These are phyloP conservation scores for Bipolaris victoriae DNA, from an alignment of 2,329 filamentous ascomycete species.

Conservation along the genomic window DNA sequence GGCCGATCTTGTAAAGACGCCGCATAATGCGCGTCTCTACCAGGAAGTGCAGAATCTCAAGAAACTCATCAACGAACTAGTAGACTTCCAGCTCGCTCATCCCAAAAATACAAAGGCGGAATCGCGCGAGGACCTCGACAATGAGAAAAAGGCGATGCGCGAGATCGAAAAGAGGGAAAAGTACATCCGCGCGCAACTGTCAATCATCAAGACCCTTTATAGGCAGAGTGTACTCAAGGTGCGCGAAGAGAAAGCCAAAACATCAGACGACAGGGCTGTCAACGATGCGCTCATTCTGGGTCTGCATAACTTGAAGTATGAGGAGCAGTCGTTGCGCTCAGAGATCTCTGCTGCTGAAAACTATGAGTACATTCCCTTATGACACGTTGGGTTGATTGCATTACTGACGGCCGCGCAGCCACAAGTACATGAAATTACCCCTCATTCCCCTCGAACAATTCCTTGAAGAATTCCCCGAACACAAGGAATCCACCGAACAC, in stretches of 20 bases:
- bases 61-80: conserved; percentile 39
- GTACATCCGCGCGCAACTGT: conserved; percentile 71
- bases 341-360: conserved; percentile 91
- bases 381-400: not conserved
- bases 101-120: conserved; percentile 26
- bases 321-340: conserved; percentile 86
- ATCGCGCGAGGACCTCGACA: conserved; percentile 32
- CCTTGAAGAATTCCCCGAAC: conserved; percentile 74
- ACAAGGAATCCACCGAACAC: conserved; percentile 74
- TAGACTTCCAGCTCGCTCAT: conserved; percentile 40
- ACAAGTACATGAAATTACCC: conserved; percentile 86
- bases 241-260: conserved; percentile 83
- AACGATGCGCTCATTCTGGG: conserved; percentile 91
- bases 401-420: conserved; percentile 58
- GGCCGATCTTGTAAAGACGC: conserved; percentile 34
- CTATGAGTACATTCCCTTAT: conserved; percentile 72
- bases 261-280: conserved; percentile 85
- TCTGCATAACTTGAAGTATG: conserved; percentile 94
- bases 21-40: conserved; percentile 40
- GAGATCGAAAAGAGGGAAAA: conserved; percentile 64
- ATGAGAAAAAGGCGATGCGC: conserved; percentile 29
- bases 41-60: conserved; percentile 43
- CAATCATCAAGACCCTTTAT: conserved; percentile 71
- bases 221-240: conserved; percentile 80
- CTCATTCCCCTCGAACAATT: conserved; percentile 86